These are phyloP conservation scores for Annulohypoxylon maeteangense DNA, from an alignment of 495 filamentous ascomycete species.

Conservation along the genomic window DNA sequence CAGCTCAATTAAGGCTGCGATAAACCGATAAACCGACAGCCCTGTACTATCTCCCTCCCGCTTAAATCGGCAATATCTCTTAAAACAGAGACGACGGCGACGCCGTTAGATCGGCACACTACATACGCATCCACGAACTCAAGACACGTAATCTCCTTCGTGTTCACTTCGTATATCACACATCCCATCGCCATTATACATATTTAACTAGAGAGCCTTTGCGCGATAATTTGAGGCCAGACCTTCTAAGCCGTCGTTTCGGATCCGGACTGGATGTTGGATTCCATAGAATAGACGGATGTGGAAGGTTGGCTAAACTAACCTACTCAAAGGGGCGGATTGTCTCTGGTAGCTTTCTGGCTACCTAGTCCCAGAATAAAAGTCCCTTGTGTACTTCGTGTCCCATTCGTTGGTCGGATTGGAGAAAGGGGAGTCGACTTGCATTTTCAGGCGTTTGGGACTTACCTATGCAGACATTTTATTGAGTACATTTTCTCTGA, in stretches of 20 bases:
- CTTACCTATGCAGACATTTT: constrained; percentile 33
- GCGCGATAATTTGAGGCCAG: constrained; percentile 27
- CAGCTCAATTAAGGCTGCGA: background rate
- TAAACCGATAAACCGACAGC: background rate
- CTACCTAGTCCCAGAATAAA: constrained; percentile 27
- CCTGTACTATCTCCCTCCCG: background rate
- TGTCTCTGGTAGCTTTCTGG: constrained; percentile 43
- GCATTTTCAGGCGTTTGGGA: constrained; percentile 38
- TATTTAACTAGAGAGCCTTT: constrained; percentile 40
- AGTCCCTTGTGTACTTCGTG: constrained; percentile 32
- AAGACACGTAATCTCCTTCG: constrained; percentile 42
- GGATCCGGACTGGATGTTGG: constrained; percentile 29
- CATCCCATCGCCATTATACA: constrained; percentile 35
- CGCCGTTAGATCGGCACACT: background rate
- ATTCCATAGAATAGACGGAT: constrained; percentile 14
- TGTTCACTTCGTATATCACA: constrained; percentile 41
- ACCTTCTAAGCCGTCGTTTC: background rate
- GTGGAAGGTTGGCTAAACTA: constrained; percentile 11
- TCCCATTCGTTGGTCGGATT: constrained; percentile 33
- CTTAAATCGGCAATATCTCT: background rate
- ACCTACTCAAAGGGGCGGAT: constrained; percentile 25
- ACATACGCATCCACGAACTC: constrained; percentile 7
- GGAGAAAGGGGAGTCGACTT: constrained; percentile 44
- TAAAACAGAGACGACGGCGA: background rate
- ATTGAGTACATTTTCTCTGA: constrained; percentile 28